Evolutionary conservation across 2,329 filamentous ascomycete species (phyloP).

Genomic region (Fusarium sp.): DNA sequence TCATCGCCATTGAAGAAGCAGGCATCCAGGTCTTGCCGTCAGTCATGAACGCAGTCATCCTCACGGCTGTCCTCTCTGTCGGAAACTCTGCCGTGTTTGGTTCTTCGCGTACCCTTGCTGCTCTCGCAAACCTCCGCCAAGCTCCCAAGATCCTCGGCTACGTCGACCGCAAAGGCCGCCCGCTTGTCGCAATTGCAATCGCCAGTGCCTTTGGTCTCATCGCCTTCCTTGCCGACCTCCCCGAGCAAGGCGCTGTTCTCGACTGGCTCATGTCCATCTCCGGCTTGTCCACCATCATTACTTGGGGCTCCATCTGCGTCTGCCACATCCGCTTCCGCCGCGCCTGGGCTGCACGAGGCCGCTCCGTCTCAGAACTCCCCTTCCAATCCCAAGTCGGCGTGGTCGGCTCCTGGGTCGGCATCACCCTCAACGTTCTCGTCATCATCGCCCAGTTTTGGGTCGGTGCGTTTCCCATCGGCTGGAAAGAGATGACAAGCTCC

Average conservation of each 20-base stretch:
- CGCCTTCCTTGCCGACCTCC: slow-evolving; percentile 79
- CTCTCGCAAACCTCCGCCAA: slow-evolving; percentile 88
- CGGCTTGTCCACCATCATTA: slow-evolving; percentile 80
- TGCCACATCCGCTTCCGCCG: slow-evolving; percentile 90
- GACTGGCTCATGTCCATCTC: slow-evolving; percentile 84
- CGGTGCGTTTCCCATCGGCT: slow-evolving; percentile 80
- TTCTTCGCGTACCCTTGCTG: slow-evolving; percentile 88
- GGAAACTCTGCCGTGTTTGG: slow-evolving; percentile 94
- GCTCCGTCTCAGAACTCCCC: slow-evolving; percentile 80
- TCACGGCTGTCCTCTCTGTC: slow-evolving; percentile 89
- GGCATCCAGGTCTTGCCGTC: slow-evolving; percentile 85
- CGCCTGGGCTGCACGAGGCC: slow-evolving; percentile 79
- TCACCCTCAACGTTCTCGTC: slow-evolving; percentile 80
- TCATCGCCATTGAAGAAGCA: slow-evolving; percentile 89
- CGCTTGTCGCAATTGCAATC: slow-evolving; percentile 77
- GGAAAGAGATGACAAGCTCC: slow-evolving; percentile 57
- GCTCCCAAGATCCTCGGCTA: slow-evolving; percentile 83
- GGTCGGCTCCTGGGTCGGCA: slow-evolving; percentile 82
- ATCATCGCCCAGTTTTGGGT: slow-evolving; percentile 91
- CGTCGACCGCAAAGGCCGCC: slow-evolving; percentile 85
- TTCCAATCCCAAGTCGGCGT: slow-evolving; percentile 86
- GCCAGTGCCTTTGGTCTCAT: slow-evolving; percentile 79
- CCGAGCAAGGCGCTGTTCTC: slow-evolving; percentile 73
- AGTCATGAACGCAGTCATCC: slow-evolving; percentile 95
- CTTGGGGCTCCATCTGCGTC: slow-evolving; percentile 88